phyloP scores from a whole-genome alignment of 768 basidiomycete species.

The Sporobolomyces pararoseus region DNA sequence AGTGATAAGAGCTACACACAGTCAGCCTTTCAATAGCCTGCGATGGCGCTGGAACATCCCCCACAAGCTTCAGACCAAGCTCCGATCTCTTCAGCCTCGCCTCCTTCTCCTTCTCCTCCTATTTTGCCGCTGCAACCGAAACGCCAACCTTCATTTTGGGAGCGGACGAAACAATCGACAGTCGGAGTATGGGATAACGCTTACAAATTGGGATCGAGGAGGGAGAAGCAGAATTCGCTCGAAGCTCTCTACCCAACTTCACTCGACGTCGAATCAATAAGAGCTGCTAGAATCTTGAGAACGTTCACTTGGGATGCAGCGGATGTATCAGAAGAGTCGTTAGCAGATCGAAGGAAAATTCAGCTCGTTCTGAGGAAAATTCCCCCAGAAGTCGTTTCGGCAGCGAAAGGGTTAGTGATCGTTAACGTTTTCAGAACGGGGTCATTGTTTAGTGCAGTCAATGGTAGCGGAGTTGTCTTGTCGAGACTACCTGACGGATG shows the following conservation, averaged over 20 bases:
- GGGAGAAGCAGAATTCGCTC: neutral
- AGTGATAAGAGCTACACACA: too few species aligned
- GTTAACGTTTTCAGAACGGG: conserved; percentile 25
- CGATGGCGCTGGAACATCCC: too few species aligned
- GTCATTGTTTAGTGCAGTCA: neutral
- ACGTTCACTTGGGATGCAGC: conserved; percentile 30
- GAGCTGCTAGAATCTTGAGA: conserved; percentile 22
- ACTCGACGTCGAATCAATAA: conserved; percentile 6
- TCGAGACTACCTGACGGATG: conserved; percentile 32
- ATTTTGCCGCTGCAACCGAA: neutral
- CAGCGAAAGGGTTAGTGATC: conserved; percentile 17
- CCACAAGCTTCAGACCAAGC: too few species aligned
- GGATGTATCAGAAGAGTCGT: conserved; percentile 26
- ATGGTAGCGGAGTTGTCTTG: conserved; percentile 26
- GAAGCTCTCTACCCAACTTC: conserved; percentile 7
- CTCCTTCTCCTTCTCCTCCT: neutral
- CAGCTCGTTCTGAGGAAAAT: conserved; percentile 35
- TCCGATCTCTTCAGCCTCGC: too few species aligned
- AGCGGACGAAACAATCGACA: conserved; percentile 3
- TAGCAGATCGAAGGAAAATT: conserved; percentile 26
- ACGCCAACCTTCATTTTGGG: conserved; percentile 10
- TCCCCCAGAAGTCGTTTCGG: conserved; percentile 14
- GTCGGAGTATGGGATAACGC: neutral
- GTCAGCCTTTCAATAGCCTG: too few species aligned
- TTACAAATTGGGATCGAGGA: conserved; percentile 10